Conservation (phyloP, 352 stramenopile genomes). For the Pythium vanterpoolii region DNA sequence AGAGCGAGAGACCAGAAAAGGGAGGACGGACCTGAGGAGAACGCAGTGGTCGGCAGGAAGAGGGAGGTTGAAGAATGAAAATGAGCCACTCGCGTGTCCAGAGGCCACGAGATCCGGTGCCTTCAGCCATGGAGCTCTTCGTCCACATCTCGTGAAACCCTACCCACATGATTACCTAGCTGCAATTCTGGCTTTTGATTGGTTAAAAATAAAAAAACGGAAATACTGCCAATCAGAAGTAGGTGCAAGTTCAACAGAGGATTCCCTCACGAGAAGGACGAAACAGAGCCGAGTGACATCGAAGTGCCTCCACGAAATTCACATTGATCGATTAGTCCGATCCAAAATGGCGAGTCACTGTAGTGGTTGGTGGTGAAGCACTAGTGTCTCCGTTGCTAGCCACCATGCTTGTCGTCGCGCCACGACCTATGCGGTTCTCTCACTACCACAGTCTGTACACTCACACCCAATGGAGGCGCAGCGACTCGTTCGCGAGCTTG, state of each 20-base stretch:
- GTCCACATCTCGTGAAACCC: constrained; percentile 14
- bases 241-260: constrained; percentile 19
- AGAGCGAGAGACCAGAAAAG: background rate
- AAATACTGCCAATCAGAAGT: constrained; percentile 10
- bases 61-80: constrained; percentile 28
- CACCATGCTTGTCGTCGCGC: background rate
- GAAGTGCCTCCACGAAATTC: constrained; percentile 2
- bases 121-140: constrained; percentile 16
- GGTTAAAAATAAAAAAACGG: background rate
- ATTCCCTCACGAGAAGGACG: constrained; percentile 1
- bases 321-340: background rate
- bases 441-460: background rate
- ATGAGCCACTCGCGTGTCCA: constrained; percentile 4
- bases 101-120: background rate
- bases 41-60: background rate
- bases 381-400: background rate
- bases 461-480: constrained; percentile 74
- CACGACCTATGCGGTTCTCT: background rate
- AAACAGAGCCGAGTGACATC: constrained; percentile 13
- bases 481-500: constrained; percentile 69
- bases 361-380: background rate
- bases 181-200: constrained; percentile 5
- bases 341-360: background rate
- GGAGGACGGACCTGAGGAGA: constrained; percentile 14
- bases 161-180: constrained; percentile 4